Percentiles rank a stretch among this genome's conserved stretches.
Conservation (phyloP, 139 green algal genomes). For the Coelastrella sp. region DNA sequence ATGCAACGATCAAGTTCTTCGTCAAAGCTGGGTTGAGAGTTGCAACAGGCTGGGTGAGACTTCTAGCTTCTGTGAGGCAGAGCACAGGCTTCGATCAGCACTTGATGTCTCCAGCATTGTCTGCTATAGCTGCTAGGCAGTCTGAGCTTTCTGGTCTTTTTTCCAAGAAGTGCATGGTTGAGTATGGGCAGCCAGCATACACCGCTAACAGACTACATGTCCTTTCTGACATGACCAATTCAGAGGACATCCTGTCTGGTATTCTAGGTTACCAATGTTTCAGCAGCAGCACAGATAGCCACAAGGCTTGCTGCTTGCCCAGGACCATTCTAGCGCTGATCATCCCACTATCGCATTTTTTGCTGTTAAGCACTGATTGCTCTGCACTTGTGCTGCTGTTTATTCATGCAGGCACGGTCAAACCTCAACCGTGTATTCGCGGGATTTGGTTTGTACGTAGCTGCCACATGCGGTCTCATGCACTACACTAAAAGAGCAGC, state of each 20-base stretch:
- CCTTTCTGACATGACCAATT: too few relatives aligned
- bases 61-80: not conserved
- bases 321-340: too few relatives aligned
- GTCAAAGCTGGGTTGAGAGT: not conserved
- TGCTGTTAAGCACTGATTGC: not conserved
- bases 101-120: not conserved
- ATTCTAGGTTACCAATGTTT: too few relatives aligned
- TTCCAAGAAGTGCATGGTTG: too few relatives aligned
- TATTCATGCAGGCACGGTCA: not conserved
- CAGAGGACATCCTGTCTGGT: too few relatives aligned
- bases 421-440: constrained; percentile 26
- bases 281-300: too few relatives aligned
- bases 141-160: too few relatives aligned
- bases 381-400: too few relatives aligned
- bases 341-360: not conserved
- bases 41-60: constrained; percentile 34
- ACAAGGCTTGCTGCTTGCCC: too few relatives aligned
- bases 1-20: constrained; percentile 42
- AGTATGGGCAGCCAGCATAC: too few relatives aligned
- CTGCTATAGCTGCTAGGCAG: not conserved
- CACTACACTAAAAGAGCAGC: constrained; percentile 1
- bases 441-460: not conserved
- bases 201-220: too few relatives aligned
- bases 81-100: not conserved
- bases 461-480: constrained; percentile 19